phyloP scores from a whole-genome alignment of 495 filamentous ascomycete species.

The Lasiosphaeris hirsuta region DNA sequence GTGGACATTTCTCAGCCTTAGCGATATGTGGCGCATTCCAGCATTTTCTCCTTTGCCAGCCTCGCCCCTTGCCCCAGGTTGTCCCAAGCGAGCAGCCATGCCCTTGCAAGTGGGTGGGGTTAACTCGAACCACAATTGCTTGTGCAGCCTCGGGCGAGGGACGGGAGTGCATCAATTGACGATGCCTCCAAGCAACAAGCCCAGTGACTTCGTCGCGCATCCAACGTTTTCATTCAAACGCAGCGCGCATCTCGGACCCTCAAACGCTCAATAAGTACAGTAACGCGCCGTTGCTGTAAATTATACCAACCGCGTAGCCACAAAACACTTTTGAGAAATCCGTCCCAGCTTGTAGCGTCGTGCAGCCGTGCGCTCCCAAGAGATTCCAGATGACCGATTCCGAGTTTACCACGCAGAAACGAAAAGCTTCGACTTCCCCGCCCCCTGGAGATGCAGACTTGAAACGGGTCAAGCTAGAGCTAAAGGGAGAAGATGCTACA shows the following conservation, averaged over 20 bases:
- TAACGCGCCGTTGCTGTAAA: background rate
- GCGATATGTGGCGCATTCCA: background rate
- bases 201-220: too few relatives aligned
- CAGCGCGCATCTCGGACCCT: too few relatives aligned
- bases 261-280: background rate
- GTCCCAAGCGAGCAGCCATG: background rate
- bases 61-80: background rate
- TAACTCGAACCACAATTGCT: background rate
- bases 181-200: background rate
- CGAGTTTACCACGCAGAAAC: slow-evolving; percentile 16
- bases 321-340: background rate
- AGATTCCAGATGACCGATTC: slow-evolving; percentile 4
- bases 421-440: slow-evolving; percentile 25
- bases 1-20: slow-evolving; percentile 15
- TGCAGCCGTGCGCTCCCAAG: background rate
- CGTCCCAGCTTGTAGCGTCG: background rate
- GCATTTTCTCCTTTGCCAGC: background rate
- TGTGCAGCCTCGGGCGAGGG: background rate
- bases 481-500: slow-evolving; percentile 3
- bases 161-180: background rate
- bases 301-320: background rate
- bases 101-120: background rate
- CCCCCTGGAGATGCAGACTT: slow-evolving; percentile 8
- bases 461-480: slow-evolving; percentile 22
- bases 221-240: too few relatives aligned